Percentiles rank a stretch among this genome's conserved stretches.
Evolutionary conservation across 2,329 filamentous ascomycete species (phyloP).

Genomic region (Beauveria scarabaeidicola): DNA sequence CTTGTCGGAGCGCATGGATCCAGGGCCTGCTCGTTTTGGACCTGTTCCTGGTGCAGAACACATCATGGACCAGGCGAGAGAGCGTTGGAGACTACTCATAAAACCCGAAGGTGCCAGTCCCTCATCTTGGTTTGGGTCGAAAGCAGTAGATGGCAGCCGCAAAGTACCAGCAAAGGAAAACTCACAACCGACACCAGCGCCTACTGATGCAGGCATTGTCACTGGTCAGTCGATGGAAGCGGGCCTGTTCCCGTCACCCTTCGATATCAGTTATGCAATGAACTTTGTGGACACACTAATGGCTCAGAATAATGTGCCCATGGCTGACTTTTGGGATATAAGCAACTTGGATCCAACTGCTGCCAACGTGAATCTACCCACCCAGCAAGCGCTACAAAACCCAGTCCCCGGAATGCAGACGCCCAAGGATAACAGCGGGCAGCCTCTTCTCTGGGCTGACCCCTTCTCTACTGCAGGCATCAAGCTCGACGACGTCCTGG

Average conservation of each 20-base stretch:
- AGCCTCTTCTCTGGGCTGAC: constrained; percentile 35
- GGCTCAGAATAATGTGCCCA: background rate
- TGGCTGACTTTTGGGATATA: constrained; percentile 8
- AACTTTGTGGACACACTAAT: background rate
- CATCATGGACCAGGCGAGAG: constrained; percentile 35
- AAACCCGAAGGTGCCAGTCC: constrained; percentile 22
- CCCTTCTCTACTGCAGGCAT: constrained; percentile 22
- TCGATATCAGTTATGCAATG: constrained; percentile 2
- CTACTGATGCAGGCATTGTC: no score
- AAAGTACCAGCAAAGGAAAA: background rate
- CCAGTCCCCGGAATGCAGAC: constrained; percentile 17
- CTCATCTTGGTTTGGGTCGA: constrained; percentile 9
- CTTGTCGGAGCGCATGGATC: constrained; percentile 36
- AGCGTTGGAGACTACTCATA: constrained; percentile 45
- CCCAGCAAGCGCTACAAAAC: constrained; percentile 15
- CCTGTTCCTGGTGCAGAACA: constrained; percentile 38
- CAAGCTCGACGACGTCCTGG: constrained; percentile 19
- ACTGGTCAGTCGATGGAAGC: background rate
- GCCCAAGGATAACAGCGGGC: constrained; percentile 26
- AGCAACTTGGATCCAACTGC: constrained; percentile 1
- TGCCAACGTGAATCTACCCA: constrained; percentile 1
- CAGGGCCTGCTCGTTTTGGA: constrained; percentile 37
- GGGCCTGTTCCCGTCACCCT: background rate
- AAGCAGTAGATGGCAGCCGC: constrained; percentile 13
- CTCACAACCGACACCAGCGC: background rate